Base-by-base conservation (phyloP, 23 red algal species). In the Gracilaria caudata region DNA sequence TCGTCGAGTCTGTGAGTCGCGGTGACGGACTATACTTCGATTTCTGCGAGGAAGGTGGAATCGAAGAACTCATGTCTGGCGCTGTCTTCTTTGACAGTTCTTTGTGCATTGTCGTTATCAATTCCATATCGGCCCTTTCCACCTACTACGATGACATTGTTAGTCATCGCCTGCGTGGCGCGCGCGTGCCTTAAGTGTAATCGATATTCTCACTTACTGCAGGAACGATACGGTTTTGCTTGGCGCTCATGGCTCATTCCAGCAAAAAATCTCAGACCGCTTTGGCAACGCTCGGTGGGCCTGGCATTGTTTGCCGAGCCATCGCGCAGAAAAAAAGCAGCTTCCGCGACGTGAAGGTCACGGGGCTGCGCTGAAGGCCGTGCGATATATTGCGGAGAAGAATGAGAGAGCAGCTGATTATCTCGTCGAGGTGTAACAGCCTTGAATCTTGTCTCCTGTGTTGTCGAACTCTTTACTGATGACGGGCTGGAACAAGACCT, bases 351-450 rank as follows among this genome's bases (percentile, higher is more conserved):
- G 73, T 79, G 30, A 47, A 89, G 23, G 73, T 89, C 21, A 73
- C 85, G 9, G 74, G 9, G 71, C 85, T 1, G 65, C 85, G 11
- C 55, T 89, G 7, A 75, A 51, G 13, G 85, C 85, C 25, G 60
- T 89, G 34, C 68, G 85, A 8, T 73, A 89, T 38, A 89, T 89
- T 70, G 85, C 85, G 4, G 64, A 78, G 46, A 72, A 78, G 37
- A 89, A 89, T 79, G 72, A 89, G 60, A 64, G 45, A 16, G 85
- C 85, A 23, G 68, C 85, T n/a, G 85, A 89, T 3, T 89, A 74
- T 39, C 73, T 89, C 17, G 85, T 89, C 2, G 41, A 89, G 21
- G 85, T 89, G 35, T n/a, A n/a, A 29, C 68, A 24, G 85, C 85
- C 0, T 58, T 89, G 21, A 73, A 78, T 55, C 51, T 73, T 28